Conservation (phyloP, 2,329 filamentous ascomycete species). For the Diaporthe citri region DNA sequence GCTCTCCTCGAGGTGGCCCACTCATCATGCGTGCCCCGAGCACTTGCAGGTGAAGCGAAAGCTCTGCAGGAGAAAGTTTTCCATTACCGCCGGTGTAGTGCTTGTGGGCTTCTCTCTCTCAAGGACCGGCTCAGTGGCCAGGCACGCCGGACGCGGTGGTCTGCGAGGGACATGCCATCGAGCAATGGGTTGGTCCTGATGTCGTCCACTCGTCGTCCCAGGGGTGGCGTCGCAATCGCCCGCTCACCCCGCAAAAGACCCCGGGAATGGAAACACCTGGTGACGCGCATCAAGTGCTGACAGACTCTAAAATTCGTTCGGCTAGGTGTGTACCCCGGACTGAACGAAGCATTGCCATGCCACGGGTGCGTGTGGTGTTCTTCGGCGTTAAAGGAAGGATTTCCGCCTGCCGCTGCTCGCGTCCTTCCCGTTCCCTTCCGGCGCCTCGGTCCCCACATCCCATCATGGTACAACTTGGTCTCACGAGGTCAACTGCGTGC, state of each 20-base stretch:
- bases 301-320: background rate
- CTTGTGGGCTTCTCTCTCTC: background rate
- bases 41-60: background rate
- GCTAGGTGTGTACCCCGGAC: conserved; percentile 25
- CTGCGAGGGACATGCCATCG: background rate
- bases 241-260: conserved; percentile 23
- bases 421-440: conserved; percentile 14
- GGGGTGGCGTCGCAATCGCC: background rate
- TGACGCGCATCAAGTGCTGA: conserved; percentile 13
- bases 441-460: conserved; percentile 35
- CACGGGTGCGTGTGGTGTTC: conserved; percentile 11
- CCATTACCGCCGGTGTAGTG: background rate
- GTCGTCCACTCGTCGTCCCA: background rate
- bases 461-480: conserved; percentile 28
- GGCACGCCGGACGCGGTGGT: background rate
- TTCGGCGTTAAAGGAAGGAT: conserved; percentile 12
- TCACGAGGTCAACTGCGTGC: conserved; percentile 35
- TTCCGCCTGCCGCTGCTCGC: conserved; percentile 24
- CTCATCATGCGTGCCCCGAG: background rate
- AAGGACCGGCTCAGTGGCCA: background rate
- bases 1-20: conserved; percentile 1
- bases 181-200: background rate
- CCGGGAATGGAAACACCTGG: background rate
- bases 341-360: background rate
- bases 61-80: background rate